phyloP scores from a whole-genome alignment of 2,329 filamentous ascomycete species.

The Zymoseptoria crescenta region DNA sequence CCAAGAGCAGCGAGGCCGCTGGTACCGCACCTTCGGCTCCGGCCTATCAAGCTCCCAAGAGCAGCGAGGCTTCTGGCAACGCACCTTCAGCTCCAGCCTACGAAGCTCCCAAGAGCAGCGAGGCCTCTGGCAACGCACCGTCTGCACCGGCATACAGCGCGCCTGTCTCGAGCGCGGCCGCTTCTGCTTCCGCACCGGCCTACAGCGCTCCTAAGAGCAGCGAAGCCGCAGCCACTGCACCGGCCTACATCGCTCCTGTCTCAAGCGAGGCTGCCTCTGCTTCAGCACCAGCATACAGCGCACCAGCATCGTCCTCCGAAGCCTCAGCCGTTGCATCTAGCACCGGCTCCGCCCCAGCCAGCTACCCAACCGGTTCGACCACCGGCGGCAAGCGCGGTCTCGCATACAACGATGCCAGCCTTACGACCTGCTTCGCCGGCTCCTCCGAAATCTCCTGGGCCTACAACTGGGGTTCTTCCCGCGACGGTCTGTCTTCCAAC shows the following conservation, averaged over 20 bases:
- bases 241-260: conserved; percentile 8
- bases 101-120: conserved; percentile 7
- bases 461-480: conserved; percentile 60
- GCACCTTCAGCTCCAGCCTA: no score
- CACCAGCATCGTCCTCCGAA: conserved; percentile 1
- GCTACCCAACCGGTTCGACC: conserved; percentile 13
- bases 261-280: conserved; percentile 6
- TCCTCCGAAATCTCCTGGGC: conserved; percentile 48
- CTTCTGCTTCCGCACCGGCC: conserved; percentile 5
- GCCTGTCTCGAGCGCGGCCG: conserved; percentile 4
- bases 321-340: conserved; percentile 7
- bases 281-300: background rate
- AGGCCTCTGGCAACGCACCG: conserved; percentile 13
- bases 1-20: conserved; percentile 12
- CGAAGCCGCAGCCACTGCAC: conserved; percentile 7
- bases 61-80: conserved; percentile 6
- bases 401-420: conserved; percentile 54
- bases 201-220: conserved; percentile 7
- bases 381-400: conserved; percentile 55
- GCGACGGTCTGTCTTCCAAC: conserved; percentile 34
- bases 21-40: conserved; percentile 12
- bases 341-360: conserved; percentile 15
- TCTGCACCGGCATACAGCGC: conserved; percentile 13
- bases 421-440: conserved; percentile 46
- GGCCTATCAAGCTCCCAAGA: conserved; percentile 7